Evolutionary conservation across 768 basidiomycete genomes (phyloP).

Genomic region (Agaricus blazei): DNA sequence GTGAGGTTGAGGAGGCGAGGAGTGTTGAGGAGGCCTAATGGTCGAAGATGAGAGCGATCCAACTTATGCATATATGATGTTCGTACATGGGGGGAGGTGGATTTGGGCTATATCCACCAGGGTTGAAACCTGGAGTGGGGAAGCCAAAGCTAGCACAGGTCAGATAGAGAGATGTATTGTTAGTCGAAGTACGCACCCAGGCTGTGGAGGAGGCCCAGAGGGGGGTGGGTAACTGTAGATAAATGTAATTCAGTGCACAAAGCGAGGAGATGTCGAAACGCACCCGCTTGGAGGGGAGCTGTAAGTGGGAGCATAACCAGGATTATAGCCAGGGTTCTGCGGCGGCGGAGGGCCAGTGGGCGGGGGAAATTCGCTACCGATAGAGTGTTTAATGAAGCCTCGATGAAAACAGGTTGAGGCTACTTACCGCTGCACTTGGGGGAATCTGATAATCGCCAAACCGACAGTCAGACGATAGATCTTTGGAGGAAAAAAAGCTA

Average conservation of each 20-base stretch:
- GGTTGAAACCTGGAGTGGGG: constrained; percentile 5
- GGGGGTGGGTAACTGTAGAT: constrained; percentile 15
- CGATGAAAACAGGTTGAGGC: not conserved
- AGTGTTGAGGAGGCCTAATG: not conserved
- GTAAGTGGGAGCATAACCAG: constrained; percentile 37
- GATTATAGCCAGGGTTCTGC: constrained; percentile 26
- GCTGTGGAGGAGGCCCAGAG: constrained; percentile 14
- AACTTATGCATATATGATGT: not conserved
- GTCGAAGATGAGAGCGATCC: not conserved
- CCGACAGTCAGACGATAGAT: no score
- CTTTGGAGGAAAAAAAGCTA: no score
- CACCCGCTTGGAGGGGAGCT: constrained; percentile 15
- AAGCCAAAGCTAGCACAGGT: constrained; percentile 7
- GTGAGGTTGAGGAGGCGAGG: constrained; percentile 8
- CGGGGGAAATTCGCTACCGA: constrained; percentile 11
- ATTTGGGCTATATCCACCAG: constrained; percentile 8
- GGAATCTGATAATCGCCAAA: constrained; percentile 18
- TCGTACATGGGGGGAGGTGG: constrained; percentile 26
- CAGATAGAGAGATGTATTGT: not conserved
- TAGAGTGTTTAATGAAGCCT: not conserved
- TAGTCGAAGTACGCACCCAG: not conserved
- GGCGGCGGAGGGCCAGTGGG: constrained; percentile 17
- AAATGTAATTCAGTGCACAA: not conserved
- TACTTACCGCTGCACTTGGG: constrained; percentile 20
- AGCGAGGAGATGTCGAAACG: not conserved